These are phyloP conservation scores for Excoecaria cochinchinensis DNA, from an alignment of 345 rosid genomes.

Conservation along the genomic window DNA sequence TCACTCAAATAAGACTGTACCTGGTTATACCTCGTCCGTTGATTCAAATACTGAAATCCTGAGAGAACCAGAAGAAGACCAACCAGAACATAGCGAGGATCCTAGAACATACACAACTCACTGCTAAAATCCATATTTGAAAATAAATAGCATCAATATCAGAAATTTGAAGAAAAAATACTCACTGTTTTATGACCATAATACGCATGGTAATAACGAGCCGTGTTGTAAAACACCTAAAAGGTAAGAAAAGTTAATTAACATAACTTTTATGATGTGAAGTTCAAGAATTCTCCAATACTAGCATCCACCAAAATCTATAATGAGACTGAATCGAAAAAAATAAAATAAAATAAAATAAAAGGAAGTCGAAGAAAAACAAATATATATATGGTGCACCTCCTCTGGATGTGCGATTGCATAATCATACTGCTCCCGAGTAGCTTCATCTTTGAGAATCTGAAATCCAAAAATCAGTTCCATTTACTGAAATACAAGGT, in stretches of 20 bases:
- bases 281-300: not conserved
- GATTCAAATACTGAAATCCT: conserved; percentile 82
- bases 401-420: conserved; percentile 95
- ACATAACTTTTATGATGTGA: not conserved
- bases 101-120: conserved; percentile 45
- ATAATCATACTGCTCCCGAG: conserved; percentile 90
- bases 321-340: not conserved
- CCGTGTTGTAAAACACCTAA: conserved; percentile 90
- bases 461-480: conserved; percentile 25
- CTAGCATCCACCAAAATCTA: not conserved
- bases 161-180: not conserved
- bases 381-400: conserved; percentile 39
- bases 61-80: conserved; percentile 85
- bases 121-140: conserved; percentile 2
- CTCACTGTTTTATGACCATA: conserved; percentile 97
- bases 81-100: conserved; percentile 81
- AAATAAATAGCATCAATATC: not conserved
- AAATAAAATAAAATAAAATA: not conserved
- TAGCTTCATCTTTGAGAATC: conserved; percentile 97
- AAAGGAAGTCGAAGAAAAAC: too few relatives aligned
- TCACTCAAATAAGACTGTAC: conserved; percentile 37
- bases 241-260: not conserved
- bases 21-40: conserved; percentile 82
- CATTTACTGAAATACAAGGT: not conserved
- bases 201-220: conserved; percentile 83